Percentiles rank a stretch among this genome's conserved stretches.
Evolutionary conservation across 2,329 filamentous ascomycete species (phyloP).

Genomic region (Calonectria montana): DNA sequence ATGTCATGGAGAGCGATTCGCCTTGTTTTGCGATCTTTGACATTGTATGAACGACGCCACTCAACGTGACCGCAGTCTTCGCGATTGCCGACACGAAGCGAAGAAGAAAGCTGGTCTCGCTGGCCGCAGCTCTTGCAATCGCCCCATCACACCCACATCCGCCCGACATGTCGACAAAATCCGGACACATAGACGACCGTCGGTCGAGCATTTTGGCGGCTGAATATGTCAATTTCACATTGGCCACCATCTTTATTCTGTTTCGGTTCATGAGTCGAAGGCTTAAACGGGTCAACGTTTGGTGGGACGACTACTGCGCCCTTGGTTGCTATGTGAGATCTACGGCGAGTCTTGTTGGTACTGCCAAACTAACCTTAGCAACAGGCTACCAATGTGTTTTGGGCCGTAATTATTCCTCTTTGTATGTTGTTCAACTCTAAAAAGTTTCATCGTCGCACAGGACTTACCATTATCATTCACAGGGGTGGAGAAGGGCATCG

Average conservation of each 20-base stretch:
- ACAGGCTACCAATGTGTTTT: slow-evolving; percentile 28
- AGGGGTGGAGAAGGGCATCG: slow-evolving; percentile 35
- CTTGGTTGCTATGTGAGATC: slow-evolving; percentile 31
- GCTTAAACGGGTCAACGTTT: slow-evolving; percentile 26
- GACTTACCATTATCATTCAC: not conserved
- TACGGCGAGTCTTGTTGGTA: not conserved
- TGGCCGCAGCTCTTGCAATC: not conserved
- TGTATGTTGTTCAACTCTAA: slow-evolving; percentile 16
- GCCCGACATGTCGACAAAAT: not conserved
- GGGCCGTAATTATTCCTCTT: slow-evolving; percentile 29
- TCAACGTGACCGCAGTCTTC: not conserved
- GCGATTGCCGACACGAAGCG: not conserved
- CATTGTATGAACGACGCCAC: not conserved
- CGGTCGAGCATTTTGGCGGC: slow-evolving; percentile 30
- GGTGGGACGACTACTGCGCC: slow-evolving; percentile 41
- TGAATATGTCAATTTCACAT: slow-evolving; percentile 35
- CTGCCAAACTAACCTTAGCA: not conserved
- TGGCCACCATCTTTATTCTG: slow-evolving; percentile 30
- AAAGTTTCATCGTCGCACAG: too few species aligned
- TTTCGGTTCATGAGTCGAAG: slow-evolving; percentile 33
- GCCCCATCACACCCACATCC: not conserved
- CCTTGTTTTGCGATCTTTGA: not conserved
- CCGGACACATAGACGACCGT: not conserved
- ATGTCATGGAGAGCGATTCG: not conserved
- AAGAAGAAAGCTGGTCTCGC: not conserved